Conservation (phyloP, 2,329 filamentous ascomycete genomes). For the Fusarium napiforme region DNA sequence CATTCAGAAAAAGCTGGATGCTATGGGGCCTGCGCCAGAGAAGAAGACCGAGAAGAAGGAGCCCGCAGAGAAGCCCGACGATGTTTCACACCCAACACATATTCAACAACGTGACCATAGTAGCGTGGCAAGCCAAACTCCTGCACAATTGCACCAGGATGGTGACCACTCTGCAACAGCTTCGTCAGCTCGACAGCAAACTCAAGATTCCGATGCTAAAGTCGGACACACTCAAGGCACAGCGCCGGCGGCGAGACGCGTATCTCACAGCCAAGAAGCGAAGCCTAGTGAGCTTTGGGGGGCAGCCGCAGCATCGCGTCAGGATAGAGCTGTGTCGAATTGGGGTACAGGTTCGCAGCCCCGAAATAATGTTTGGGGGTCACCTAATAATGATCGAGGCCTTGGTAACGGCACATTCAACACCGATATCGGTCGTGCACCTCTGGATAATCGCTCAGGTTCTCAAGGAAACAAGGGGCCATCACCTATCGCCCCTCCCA, state of each 20-base stretch:
- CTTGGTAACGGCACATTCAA: conserved; percentile 84
- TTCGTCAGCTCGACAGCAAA: conserved; percentile 15
- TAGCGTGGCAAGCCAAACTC: conserved; percentile 1
- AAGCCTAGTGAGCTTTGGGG: conserved; percentile 53
- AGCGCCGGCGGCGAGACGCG: conserved; percentile 41
- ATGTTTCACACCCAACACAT: conserved; percentile 44
- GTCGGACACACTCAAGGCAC: conserved; percentile 23
- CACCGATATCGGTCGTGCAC: conserved; percentile 64
- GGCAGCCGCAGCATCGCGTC: conserved; percentile 50
- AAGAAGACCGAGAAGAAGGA: conserved; percentile 68
- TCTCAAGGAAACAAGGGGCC: conserved; percentile 54
- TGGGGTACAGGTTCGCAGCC: conserved; percentile 61
- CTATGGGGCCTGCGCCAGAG: conserved; percentile 73
- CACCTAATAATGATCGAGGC: conserved; percentile 75
- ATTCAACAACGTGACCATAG: conserved; percentile 50
- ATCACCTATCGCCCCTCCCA: conserved; percentile 58
- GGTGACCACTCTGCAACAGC: conserved; percentile 6
- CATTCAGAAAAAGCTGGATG: conserved; percentile 77
- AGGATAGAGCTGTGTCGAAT: conserved; percentile 59
- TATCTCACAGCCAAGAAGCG: conserved; percentile 49
- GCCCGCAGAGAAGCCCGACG: conserved; percentile 55
- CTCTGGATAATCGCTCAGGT: conserved; percentile 50
- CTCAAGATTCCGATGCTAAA: conserved; percentile 22
- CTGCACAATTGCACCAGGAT: conserved; percentile 37
- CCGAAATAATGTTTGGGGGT: conserved; percentile 80